phyloP scores from a whole-genome alignment of 1,139 yeast species.

The Pichia sp. region DNA sequence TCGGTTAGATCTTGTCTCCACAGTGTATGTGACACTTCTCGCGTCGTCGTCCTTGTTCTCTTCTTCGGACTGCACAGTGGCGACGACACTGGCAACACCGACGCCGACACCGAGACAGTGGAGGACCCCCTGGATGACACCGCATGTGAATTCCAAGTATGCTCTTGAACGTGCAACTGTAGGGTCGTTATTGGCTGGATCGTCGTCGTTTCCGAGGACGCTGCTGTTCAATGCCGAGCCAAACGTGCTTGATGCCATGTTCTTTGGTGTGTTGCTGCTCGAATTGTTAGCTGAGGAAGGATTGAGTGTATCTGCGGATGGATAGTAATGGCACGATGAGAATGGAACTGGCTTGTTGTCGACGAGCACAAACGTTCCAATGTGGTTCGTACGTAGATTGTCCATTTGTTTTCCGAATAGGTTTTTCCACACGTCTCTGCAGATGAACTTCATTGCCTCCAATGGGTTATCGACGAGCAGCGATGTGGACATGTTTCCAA shows the following conservation, averaged over 20 bases:
- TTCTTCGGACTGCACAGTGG: conserved; percentile 2
- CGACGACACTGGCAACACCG: not conserved
- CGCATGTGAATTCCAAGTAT: conserved; percentile 5
- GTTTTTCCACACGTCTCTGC: conserved; percentile 87
- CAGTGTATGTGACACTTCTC: conserved; percentile 6
- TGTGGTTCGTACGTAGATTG: conserved; percentile 86
- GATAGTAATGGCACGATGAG: conserved; percentile 2
- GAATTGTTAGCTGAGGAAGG: not conserved
- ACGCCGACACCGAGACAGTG: conserved; percentile 5
- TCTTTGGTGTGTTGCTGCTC: not conserved
- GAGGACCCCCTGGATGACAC: conserved; percentile 8
- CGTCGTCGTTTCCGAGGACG: not conserved
- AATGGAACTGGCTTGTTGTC: conserved; percentile 44
- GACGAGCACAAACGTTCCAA: conserved; percentile 77
- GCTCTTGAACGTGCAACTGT: conserved; percentile 1
- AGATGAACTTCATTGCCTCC: conserved; percentile 86
- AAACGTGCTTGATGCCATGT: not conserved
- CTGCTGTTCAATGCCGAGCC: not conserved
- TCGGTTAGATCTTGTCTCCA: conserved; percentile 3
- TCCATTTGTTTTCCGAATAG: conserved; percentile 87
- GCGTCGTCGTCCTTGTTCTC: conserved; percentile 1
- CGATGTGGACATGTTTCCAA: conserved; percentile 9
- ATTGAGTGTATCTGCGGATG: not conserved
- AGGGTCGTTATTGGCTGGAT: not conserved
- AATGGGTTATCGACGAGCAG: conserved; percentile 30